Evolutionary conservation across 1,284 basidiomycete genomes (phyloP), one percentile per base, ranked within the genome.

Genomic region (Kalmanozyma brasiliensis): DNA sequence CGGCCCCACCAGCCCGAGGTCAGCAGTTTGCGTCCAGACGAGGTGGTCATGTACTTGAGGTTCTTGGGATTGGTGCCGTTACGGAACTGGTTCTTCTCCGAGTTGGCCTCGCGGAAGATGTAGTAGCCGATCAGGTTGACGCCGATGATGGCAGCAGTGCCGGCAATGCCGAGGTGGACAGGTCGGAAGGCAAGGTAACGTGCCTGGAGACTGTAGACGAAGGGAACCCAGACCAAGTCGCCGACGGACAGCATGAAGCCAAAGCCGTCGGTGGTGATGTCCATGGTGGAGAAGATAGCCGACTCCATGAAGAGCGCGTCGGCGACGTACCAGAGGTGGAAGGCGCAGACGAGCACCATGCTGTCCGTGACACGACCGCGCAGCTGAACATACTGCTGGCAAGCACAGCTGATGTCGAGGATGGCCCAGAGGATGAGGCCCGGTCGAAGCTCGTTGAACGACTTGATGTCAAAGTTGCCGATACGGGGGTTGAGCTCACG

Each of bases 171-270:
- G 41, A 98, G 88, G 70, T 92, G 89, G 34, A 92, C 85, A 10
- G 89, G 94, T 62, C 87, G 86, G 86, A 94, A 95, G 29, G 90
- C 94, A 57, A 98, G 89, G 84, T 91, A 98, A 52, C 94, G 90
- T 1, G 94, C 92, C 85, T 98, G 94, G 6, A 98, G 87, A 20
- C 89, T 89, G 84, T 98, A 99, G 14, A 89, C 89, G 84, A 98
- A 97, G 6, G 96, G 96, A 9, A 98, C 91, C 91, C 93, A 98
- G 17, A 89, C 85, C 22, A 98, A 87, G 82, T 98, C 94, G 42
- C 95, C 96, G 45, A 96, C 89, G 3, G 92, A 85, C 29, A 99
- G 89, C 96, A 98, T 99, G 87, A 95, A 98, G 8, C 96, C 96
- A 76, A 98, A 98, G 5, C 95, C 95, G 76, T 99, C 96, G 24